phyloP scores from a whole-genome alignment of 495 filamentous ascomycete genomes.

The Penicillium canariense region DNA sequence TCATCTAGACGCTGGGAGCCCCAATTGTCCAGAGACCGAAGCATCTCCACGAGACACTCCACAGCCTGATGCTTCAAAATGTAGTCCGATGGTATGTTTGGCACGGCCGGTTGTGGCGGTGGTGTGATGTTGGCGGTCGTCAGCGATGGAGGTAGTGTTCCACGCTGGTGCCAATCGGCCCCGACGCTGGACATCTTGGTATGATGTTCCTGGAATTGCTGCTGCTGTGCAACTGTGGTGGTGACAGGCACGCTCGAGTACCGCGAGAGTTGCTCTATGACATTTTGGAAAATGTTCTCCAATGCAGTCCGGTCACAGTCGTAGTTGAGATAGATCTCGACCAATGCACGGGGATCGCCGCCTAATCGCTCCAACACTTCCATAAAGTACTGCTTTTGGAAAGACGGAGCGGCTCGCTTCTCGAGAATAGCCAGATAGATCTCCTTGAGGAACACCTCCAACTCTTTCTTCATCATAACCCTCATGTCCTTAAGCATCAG shows the following conservation, averaged over 20 bases:
- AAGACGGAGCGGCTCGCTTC: slow-evolving; percentile 76
- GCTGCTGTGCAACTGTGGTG: slow-evolving; percentile 74
- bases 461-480: slow-evolving; percentile 95
- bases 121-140: slow-evolving; percentile 69
- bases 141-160: slow-evolving; percentile 80
- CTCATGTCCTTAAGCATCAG: slow-evolving; percentile 92
- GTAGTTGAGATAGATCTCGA: slow-evolving; percentile 98
- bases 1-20: slow-evolving; percentile 73
- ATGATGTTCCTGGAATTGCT: slow-evolving; percentile 76
- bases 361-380: slow-evolving; percentile 79
- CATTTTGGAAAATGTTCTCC: slow-evolving; percentile 93
- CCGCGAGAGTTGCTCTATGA: slow-evolving; percentile 89
- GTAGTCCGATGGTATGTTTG: slow-evolving; percentile 77
- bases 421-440: slow-evolving; percentile 95
- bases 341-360: slow-evolving; percentile 80
- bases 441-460: slow-evolving; percentile 96
- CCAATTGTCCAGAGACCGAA: slow-evolving; percentile 92
- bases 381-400: slow-evolving; percentile 91
- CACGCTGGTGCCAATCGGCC: slow-evolving; percentile 80
- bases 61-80: slow-evolving; percentile 82
- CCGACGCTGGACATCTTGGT: slow-evolving; percentile 53
- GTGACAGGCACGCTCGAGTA: slow-evolving; percentile 72
- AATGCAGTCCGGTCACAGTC: slow-evolving; percentile 90
- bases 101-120: slow-evolving; percentile 43
- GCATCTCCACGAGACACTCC: slow-evolving; percentile 80